A percentile compares a stretch with the other conserved stretches of the same genome.
These are phyloP conservation scores for Yamadazyma kitorensis DNA, from an alignment of 805 yeast genomes.

Conservation along the genomic window DNA sequence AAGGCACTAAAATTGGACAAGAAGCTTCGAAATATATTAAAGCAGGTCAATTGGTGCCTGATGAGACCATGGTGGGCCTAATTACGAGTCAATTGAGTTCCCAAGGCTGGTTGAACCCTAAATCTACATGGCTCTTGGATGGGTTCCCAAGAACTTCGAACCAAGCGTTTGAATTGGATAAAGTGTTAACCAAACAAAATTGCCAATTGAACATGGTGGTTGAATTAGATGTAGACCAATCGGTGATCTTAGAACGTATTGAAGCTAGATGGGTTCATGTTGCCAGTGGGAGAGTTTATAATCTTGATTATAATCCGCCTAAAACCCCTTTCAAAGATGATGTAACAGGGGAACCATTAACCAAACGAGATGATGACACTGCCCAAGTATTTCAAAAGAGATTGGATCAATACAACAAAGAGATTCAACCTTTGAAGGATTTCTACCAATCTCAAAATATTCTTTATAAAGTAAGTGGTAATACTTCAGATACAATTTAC, in stretches of 20 bases:
- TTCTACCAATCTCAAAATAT: conserved; percentile 49
- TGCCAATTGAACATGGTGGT: conserved; percentile 71
- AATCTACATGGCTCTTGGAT: conserved; percentile 72
- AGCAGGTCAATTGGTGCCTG: conserved; percentile 73
- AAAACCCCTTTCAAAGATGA: conserved; percentile 79
- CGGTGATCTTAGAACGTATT: conserved; percentile 76
- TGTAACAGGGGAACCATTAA: conserved; percentile 81
- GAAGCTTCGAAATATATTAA: conserved; percentile 56
- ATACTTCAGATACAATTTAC: conserved; percentile 78
- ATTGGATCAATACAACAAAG: conserved; percentile 56
- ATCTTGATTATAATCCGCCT: conserved; percentile 86
- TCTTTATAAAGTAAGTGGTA: conserved; percentile 61
- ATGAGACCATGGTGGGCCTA: conserved; percentile 58
- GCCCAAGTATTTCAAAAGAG: conserved; percentile 69
- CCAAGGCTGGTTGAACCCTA: conserved; percentile 40
- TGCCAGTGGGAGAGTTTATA: conserved; percentile 84
- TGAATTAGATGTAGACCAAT: conserved; percentile 81
- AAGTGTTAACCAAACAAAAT: conserved; percentile 32
- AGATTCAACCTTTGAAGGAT: conserved; percentile 62
- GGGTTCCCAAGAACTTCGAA: conserved; percentile 84
- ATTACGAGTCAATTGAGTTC: conserved; percentile 48
- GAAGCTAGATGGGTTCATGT: conserved; percentile 82
- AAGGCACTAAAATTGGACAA: conserved; percentile 51
- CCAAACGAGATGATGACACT: conserved; percentile 81
- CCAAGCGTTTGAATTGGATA: conserved; percentile 66